Percentiles rank a stretch among this genome's conserved stretches.
Conservation (phyloP, 768 basidiomycete genomes). For the Boletus patriciae region DNA sequence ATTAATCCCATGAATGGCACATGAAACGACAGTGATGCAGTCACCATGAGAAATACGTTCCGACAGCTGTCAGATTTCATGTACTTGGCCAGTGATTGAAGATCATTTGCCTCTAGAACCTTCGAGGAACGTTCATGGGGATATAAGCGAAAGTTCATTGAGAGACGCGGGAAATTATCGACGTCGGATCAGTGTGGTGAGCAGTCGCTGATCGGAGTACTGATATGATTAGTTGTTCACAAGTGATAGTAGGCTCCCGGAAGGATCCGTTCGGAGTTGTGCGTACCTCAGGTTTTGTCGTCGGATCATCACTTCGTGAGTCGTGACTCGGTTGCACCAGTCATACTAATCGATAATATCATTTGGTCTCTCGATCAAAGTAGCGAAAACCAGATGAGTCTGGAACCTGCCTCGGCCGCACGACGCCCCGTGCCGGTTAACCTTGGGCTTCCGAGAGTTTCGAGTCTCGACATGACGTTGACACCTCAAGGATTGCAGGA, state of each 20-base stretch:
- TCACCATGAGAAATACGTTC: slow-evolving; percentile 74
- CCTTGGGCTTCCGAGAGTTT: neutral
- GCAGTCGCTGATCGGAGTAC: neutral
- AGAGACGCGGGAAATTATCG: neutral
- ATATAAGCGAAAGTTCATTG: slow-evolving; percentile 15
- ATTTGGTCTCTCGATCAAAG: neutral
- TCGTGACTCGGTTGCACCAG: neutral
- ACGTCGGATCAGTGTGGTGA: neutral
- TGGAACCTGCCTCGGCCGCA: neutral
- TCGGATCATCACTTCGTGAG: neutral
- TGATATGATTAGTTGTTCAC: no score
- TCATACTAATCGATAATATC: neutral
- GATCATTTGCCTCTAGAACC: slow-evolving; percentile 37
- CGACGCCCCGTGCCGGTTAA: neutral
- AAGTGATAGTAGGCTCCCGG: neutral
- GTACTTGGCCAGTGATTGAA: slow-evolving; percentile 57
- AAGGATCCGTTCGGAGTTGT: neutral
- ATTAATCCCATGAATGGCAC: slow-evolving; percentile 4
- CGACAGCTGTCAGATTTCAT: slow-evolving; percentile 67
- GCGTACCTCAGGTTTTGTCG: no score
- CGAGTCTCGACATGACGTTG: neutral
- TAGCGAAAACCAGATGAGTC: neutral
- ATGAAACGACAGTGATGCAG: neutral
- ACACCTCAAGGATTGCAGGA: no score
- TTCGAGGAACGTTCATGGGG: slow-evolving; percentile 10